Evolutionary conservation across 805 yeast species (phyloP).

Genomic region (Lachancea lanzarotensis): DNA sequence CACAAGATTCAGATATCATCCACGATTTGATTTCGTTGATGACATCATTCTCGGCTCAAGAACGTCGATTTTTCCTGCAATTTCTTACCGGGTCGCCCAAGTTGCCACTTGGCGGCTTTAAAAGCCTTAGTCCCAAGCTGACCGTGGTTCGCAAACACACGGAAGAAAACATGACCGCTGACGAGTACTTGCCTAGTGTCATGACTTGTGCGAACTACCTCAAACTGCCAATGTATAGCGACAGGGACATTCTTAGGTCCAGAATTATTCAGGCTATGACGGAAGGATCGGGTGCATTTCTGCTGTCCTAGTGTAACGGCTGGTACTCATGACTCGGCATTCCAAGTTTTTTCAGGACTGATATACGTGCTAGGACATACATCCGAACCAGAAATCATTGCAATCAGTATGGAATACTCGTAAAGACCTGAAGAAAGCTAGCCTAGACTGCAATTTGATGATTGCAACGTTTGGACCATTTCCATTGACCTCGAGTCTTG

Average conservation of each 20-base stretch:
- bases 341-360: too few relatives aligned
- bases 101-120: conserved; percentile 90
- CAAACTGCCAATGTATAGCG: conserved; percentile 77
- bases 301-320: conserved; percentile 58
- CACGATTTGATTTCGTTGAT: conserved; percentile 56
- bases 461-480: too few relatives aligned
- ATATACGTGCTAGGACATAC: too few relatives aligned
- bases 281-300: conserved; percentile 86
- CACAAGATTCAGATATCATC: conserved; percentile 59
- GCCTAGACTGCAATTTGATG: too few relatives aligned
- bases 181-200: conserved; percentile 88
- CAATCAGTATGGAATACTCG: too few relatives aligned
- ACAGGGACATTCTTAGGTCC: conserved; percentile 49
- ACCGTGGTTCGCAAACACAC: conserved; percentile 81
- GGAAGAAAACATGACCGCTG: conserved; percentile 63
- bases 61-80: conserved; percentile 70
- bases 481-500: too few relatives aligned
- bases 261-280: conserved; percentile 63
- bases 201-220: conserved; percentile 97
- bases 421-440: too few relatives aligned
- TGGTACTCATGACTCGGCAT: too few relatives aligned
- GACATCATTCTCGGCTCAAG: conserved; percentile 43
- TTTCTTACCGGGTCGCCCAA: conserved; percentile 92
- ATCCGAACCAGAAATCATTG: too few relatives aligned
- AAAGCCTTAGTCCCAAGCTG: conserved; percentile 68